Evolutionary conservation across 768 basidiomycete species (phyloP).

Genomic region (Auriculariales sp.): DNA sequence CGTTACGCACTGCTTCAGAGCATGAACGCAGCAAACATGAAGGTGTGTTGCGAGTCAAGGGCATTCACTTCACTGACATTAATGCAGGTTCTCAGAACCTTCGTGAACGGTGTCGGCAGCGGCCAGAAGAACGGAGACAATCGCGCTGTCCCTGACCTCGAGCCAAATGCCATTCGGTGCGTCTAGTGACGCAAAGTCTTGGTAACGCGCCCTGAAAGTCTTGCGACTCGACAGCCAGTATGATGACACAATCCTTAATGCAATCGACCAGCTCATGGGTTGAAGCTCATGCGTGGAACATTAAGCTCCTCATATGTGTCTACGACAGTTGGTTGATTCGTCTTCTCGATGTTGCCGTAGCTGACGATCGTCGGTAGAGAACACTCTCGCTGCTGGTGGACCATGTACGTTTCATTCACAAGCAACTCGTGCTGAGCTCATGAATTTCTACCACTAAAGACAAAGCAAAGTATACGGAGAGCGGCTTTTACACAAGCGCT

Average conservation of each 20-base stretch:
- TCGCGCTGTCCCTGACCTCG: not conserved
- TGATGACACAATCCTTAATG: not conserved
- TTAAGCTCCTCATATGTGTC: not conserved
- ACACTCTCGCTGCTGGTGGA: not conserved
- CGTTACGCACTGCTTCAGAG: not conserved
- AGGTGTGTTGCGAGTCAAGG: no score
- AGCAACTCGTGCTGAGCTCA: no score
- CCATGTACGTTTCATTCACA: not conserved
- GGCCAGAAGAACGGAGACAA: not conserved
- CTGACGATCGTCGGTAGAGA: not conserved
- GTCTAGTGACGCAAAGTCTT: not conserved
- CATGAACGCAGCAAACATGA: not conserved
- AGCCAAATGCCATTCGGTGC: not conserved
- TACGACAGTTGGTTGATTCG: not conserved
- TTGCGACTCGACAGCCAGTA: not conserved
- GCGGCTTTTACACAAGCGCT: not conserved
- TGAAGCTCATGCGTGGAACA: not conserved
- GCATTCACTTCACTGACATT: no score
- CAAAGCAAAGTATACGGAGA: not conserved
- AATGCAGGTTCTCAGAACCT: not conserved
- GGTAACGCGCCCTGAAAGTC: no score
- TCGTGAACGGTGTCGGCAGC: not conserved
- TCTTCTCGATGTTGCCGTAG: no score
- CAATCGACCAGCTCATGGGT: not conserved
- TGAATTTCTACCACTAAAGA: not conserved